Percentiles rank a stretch among this genome's conserved stretches.
Evolutionary conservation across 2,329 filamentous ascomycete genomes (phyloP).

Genomic region (Tolypocladium capitatum): DNA sequence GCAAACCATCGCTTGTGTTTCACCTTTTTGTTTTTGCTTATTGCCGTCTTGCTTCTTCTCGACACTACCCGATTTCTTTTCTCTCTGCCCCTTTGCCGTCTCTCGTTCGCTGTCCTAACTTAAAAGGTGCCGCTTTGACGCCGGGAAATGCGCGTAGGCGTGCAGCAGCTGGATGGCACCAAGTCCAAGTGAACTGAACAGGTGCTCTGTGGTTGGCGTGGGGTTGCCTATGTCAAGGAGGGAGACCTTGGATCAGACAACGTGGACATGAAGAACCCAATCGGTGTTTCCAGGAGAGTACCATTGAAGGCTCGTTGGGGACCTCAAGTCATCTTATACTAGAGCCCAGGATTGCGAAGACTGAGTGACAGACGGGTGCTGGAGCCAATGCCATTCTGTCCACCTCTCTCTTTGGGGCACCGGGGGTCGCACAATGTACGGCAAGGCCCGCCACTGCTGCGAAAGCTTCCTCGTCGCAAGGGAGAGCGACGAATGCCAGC

Average conservation of each 20-base stretch:
- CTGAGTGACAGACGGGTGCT: background rate
- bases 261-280: background rate
- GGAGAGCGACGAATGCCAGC: background rate
- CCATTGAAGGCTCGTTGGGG: background rate
- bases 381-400: background rate
- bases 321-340: background rate
- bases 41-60: background rate
- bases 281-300: background rate
- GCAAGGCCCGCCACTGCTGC: background rate
- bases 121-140: background rate
- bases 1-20: conserved; percentile 5
- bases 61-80: no score
- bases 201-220: background rate
- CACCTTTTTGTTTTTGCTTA: conserved; percentile 1
- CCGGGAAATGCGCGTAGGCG: no score
- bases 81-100: background rate
- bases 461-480: background rate
- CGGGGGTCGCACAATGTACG: background rate
- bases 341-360: background rate
- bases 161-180: no score
- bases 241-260: background rate
- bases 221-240: background rate
- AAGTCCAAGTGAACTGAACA: background rate
- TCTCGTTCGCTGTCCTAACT: background rate
- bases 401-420: no score